Base-by-base conservation (phyloP, 352 stramenopile genomes). In the Plasmopara halstedii region DNA sequence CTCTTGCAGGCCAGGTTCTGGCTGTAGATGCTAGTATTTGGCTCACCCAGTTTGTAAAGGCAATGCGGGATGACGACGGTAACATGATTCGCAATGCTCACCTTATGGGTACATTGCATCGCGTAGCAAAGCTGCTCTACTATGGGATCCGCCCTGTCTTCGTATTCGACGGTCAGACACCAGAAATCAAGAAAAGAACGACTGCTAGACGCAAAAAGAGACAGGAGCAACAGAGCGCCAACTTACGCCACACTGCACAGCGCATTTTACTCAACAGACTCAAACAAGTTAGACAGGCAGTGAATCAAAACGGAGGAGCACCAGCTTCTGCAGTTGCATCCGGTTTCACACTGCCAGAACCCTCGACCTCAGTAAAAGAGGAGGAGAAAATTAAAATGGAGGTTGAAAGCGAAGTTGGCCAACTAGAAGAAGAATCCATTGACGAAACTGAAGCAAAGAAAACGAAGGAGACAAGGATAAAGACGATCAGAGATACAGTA, bases 21-120 rank as follows among this genome's bases (percentile, higher is more conserved):
- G 97, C 97, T 1, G 95, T 99, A 33, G 97, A 99, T 67, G 95
- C 96, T 9, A 98, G 87, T 59, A 99, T 99, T 64, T 99, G 97
- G 97, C 72, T 99, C 46, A 98, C 92, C 19, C 96, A 99, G 73
- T 99, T 99, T 58, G 80, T 99, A 56, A 99, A 98, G 67, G 96
- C 95, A 29, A 98, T 98, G 85, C 84, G 95, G 33, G 91, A 98
- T 42, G 78, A 89, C 41, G 92, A 98, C 33, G 92, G 96, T 41
- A 83, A 89, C 29, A 95, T 98, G 62, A 91, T 97, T 49, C 79
- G 76, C 53, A 98, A 95, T 68, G 88, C 94, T 36, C 88, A 99
- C 79, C 59, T 99, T 49, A 78, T 98, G 56, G 88, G 92, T 63
- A 95, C 80, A 51, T 75, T 99, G 38, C 83, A 96, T 42, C 80